Evolutionary conservation across 2,329 filamentous ascomycete species (phyloP).

Genomic region (Beauveria brongniartii): DNA sequence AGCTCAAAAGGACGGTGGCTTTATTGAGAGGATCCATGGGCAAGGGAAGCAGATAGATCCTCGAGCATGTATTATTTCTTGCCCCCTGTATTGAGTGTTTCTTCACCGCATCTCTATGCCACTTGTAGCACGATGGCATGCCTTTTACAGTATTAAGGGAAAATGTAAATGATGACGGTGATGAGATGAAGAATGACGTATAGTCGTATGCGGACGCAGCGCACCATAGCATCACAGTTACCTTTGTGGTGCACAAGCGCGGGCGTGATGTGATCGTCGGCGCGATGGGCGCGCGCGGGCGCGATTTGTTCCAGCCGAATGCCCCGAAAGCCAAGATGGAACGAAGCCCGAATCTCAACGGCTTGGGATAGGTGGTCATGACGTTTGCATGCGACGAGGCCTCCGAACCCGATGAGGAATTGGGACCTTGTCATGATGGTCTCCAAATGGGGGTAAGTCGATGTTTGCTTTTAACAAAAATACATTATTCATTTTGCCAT

Average conservation of each 20-base stretch:
- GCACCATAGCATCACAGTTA: neutral
- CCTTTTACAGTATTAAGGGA: neutral
- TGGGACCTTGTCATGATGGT: no score
- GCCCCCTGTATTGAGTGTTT: slow-evolving; percentile 18
- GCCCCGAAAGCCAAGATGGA: no score
- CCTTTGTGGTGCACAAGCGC: no score
- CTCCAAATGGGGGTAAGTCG: no score
- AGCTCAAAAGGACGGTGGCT: slow-evolving; percentile 13
- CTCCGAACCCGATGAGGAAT: no score
- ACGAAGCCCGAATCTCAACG: no score
- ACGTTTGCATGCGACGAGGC: no score
- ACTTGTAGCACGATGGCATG: neutral
- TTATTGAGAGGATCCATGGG: slow-evolving; percentile 18
- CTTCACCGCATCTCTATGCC: neutral
- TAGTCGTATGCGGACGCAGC: neutral
- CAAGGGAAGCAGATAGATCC: slow-evolving; percentile 18
- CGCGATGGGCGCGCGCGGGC: no score
- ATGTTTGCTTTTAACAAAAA: no score
- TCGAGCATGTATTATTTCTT: slow-evolving; percentile 43
- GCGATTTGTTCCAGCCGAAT: no score
- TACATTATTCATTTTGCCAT: neutral
- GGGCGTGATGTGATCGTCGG: neutral
- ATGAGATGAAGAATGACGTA: neutral
- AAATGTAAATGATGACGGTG: neutral
- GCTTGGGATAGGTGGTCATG: no score